These are phyloP conservation scores for Gossypium rotundifolium DNA, from an alignment of 345 rosid genomes.

Conservation along the genomic window DNA sequence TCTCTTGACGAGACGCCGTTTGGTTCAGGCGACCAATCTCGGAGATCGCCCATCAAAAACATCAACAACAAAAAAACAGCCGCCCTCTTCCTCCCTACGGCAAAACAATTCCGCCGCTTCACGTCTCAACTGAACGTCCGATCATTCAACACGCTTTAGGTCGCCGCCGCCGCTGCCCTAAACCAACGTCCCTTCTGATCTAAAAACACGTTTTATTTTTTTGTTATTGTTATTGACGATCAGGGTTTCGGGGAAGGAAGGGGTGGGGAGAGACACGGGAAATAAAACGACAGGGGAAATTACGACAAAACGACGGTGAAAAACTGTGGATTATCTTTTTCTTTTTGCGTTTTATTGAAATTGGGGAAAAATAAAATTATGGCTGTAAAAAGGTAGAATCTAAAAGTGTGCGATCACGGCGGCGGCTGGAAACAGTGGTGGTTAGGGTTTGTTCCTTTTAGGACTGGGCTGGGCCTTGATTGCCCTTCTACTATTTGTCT, in stretches of 20 bases:
- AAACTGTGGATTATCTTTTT: not conserved
- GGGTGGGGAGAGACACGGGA: too few species aligned
- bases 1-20: conserved; percentile 38
- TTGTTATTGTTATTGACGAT: not conserved
- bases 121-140: not conserved
- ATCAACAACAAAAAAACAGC: not conserved
- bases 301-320: conserved; percentile 6
- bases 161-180: not conserved
- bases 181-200: not conserved
- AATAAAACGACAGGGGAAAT: conserved; percentile 8
- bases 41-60: conserved; percentile 67
- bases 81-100: not conserved
- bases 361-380: not conserved
- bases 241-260: not conserved
- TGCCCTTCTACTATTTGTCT: too few species aligned
- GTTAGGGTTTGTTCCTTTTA: too few species aligned
- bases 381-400: not conserved
- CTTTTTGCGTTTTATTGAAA: not conserved
- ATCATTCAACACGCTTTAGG: not conserved
- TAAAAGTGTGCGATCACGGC: too few species aligned
- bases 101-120: not conserved
- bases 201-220: not conserved
- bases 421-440: too few species aligned
- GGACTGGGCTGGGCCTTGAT: too few species aligned
- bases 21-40: conserved; percentile 49